A percentile compares a stretch with the other conserved stretches of the same genome.
Evolutionary conservation across 352 stramenopile species (phyloP).

Genomic region (Phytophthora pisi): DNA sequence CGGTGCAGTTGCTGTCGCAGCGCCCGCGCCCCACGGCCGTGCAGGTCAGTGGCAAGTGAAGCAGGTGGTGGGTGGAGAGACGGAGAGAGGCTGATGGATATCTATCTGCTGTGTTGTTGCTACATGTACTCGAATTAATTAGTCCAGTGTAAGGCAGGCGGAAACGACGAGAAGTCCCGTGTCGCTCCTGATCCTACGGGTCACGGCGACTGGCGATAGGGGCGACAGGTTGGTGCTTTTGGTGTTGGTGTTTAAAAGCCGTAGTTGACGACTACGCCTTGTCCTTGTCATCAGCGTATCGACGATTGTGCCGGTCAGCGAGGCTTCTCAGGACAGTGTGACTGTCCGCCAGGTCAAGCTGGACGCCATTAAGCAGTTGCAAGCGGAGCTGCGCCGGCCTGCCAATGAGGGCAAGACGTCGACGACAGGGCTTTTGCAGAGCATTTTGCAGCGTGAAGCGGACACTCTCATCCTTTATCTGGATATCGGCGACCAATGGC

Average conservation of each 20-base stretch:
- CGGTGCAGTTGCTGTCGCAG: constrained; percentile 35
- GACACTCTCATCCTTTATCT: constrained; percentile 61
- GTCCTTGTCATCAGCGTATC: constrained; percentile 30
- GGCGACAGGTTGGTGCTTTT: constrained; percentile 35
- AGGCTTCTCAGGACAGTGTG: constrained; percentile 40
- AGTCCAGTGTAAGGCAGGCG: constrained; percentile 20
- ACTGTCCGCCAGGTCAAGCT: constrained; percentile 63
- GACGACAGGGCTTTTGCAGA: constrained; percentile 8
- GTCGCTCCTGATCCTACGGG: constrained; percentile 42
- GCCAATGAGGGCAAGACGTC: constrained; percentile 12
- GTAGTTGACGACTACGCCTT: background rate
- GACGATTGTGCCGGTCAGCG: constrained; percentile 46
- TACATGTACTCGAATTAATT: background rate
- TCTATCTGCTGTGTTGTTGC: constrained; percentile 7
- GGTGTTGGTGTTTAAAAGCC: background rate
- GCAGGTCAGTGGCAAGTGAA: constrained; percentile 42
- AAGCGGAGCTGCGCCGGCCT: constrained; percentile 28
- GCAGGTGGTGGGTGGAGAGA: background rate
- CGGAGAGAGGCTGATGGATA: constrained; percentile 6
- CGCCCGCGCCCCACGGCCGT: constrained; percentile 19
- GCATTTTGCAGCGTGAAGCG: constrained; percentile 32
- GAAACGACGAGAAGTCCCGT: constrained; percentile 16
- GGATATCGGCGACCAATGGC: constrained; percentile 46
- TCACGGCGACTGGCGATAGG: constrained; percentile 36
- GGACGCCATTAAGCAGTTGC: constrained; percentile 59